Base-by-base conservation (phyloP, 2,329 filamentous ascomycete genomes). In the Xylariaceae sp. region DNA sequence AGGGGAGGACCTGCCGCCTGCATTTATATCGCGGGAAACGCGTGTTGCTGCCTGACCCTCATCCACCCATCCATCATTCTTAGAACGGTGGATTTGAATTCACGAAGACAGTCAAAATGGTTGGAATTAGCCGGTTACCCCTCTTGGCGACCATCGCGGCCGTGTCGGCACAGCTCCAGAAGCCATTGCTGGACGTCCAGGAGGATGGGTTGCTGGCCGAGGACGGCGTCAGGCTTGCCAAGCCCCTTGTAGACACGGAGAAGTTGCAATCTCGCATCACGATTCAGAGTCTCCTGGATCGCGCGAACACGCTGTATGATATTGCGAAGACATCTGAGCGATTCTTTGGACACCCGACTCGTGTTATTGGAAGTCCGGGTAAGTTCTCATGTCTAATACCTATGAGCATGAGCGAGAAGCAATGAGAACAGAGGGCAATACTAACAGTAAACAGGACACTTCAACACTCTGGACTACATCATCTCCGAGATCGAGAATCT, bases 341-440 rank as follows among this genome's bases (percentile, higher is more conserved):
- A 1, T 84, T 88, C 63, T 88, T 85, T 68, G 82, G 82, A 62
- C 87, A 87, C 66, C 87, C 87, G 1, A 90, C 87, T 1, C 80
- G 87, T 56, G 87, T 89, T 18, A 89, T 90, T 64, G 87, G 87
- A 35, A 88, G 85, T 63, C 69, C 80, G 70, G 85, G 84, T 85
- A 73, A 58, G 65, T 59, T 42, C 30, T 52, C 39, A 34, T 37
- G 18, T 18, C 9, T 15, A 23, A 51, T 23, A 51, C 2, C 48
- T 4, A n/a, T 45, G 42, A n/a, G 13, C 42, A 45, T 15, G 49
- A 35, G 23, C 23, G 18, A 34, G 10, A 35, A 15, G 49, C n/a
- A 30, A 13, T 7, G 6, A 15, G 55, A 42, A n/a, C 49, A 18
- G 6, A 47, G 52, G 48, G 57, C 15, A 37, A 51, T 60, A 30